Evolutionary conservation across 2,329 filamentous ascomycete genomes (phyloP).

Genomic region (Helotiales sp.): DNA sequence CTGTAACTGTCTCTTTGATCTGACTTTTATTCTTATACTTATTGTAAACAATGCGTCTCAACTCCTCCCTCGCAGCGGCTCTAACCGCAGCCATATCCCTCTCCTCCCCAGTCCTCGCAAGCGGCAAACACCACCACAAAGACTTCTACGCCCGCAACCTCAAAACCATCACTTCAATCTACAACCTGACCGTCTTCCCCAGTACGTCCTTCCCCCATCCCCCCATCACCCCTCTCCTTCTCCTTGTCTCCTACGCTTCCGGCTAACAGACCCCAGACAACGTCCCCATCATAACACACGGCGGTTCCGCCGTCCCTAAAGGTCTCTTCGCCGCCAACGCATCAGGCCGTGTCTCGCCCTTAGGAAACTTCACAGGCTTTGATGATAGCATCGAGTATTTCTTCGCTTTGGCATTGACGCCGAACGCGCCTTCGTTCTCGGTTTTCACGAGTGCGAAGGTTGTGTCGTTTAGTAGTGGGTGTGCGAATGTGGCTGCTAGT

Average conservation of each 20-base stretch:
- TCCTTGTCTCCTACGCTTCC: not conserved
- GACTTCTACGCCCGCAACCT: conserved; percentile 24
- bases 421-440: conserved; percentile 30
- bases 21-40: not conserved
- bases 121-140: not conserved
- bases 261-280: conserved; percentile 17
- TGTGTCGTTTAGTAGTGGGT: conserved; percentile 45
- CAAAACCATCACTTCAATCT: conserved; percentile 23
- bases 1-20: not conserved
- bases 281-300: conserved; percentile 41
- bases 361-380: conserved; percentile 51
- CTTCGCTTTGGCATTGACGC: conserved; percentile 47
- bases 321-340: conserved; percentile 48
- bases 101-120: not conserved
- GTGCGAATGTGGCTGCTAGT: conserved; percentile 45
- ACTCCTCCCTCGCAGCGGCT: conserved; percentile 2
- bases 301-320: conserved; percentile 45
- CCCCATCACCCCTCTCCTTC: no score
- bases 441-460: conserved; percentile 45
- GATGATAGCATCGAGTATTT: conserved; percentile 52
- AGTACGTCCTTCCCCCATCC: conserved; percentile 7
- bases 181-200: conserved; percentile 28
- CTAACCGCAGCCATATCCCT: conserved; percentile 17
- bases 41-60: conserved; percentile 18
- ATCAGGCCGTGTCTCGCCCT: conserved; percentile 48